A percentile compares a stretch with the other conserved stretches of the same genome.
Conservation (phyloP, 169 alveolate genomes). For the Babesia sp. region DNA sequence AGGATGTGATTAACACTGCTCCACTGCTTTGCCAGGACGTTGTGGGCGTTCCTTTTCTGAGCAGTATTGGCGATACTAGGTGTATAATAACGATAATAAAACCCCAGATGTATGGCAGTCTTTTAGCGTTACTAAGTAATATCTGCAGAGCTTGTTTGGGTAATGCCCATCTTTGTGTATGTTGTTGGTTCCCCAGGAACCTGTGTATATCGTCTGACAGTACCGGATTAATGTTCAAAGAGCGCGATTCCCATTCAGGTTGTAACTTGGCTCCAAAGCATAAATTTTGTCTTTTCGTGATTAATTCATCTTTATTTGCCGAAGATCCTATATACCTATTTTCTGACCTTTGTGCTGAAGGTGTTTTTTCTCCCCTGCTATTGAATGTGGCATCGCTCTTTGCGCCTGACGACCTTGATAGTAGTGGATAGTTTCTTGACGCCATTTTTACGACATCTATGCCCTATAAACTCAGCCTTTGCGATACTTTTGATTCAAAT, state of each 20-base stretch:
- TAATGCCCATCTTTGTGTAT: slow-evolving; percentile 48
- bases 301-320: slow-evolving; percentile 23
- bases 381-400: not conserved
- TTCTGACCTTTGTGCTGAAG: slow-evolving; percentile 2
- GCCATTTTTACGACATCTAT: no score
- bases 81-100: slow-evolving; percentile 52
- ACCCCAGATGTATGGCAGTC: slow-evolving; percentile 67
- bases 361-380: not conserved
- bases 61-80: slow-evolving; percentile 50
- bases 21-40: slow-evolving; percentile 55
- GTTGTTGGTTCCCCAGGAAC: slow-evolving; percentile 69
- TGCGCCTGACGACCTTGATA: no score
- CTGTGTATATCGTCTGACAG: slow-evolving; percentile 69
- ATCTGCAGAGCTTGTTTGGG: slow-evolving; percentile 43
- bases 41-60: slow-evolving; percentile 61
- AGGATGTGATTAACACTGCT: slow-evolving; percentile 59
- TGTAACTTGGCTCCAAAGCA: slow-evolving; percentile 75
- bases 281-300: slow-evolving; percentile 64
- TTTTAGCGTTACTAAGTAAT: slow-evolving; percentile 36
- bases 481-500: no score
- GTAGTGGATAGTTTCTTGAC: no score
- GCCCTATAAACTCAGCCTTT: no score
- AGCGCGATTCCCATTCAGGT: slow-evolving; percentile 78
- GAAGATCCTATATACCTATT: not conserved
- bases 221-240: slow-evolving; percentile 75